phyloP scores from a whole-genome alignment of 805 yeast genomes.

The Kazachstania psychrophila region DNA sequence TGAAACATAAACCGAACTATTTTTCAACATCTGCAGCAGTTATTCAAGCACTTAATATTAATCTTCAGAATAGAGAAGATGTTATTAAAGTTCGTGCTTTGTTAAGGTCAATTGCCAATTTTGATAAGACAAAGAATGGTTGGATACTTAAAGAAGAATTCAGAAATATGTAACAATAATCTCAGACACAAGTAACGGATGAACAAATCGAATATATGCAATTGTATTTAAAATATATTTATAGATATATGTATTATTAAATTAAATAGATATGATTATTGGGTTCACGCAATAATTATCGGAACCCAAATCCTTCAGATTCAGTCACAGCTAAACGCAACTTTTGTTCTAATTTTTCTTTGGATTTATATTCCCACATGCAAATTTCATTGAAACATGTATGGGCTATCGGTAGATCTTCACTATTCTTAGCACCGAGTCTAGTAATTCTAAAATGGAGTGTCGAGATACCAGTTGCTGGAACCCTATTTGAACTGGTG shows the following conservation, averaged over 20 bases:
- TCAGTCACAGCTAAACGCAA: constrained; percentile 62
- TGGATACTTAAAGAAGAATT: constrained; percentile 61
- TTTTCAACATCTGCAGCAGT: constrained; percentile 46
- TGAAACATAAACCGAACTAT: constrained; percentile 30
- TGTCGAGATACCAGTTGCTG: constrained; percentile 83
- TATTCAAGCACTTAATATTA: constrained; percentile 30
- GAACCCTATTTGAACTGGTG: constrained; percentile 86
- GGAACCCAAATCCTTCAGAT: constrained; percentile 78
- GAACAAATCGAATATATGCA: not conserved
- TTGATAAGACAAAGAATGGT: constrained; percentile 50
- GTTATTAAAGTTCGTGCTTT: constrained; percentile 57
- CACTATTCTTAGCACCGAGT: constrained; percentile 32
- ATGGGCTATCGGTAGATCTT: constrained; percentile 74
- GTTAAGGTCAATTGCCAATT: constrained; percentile 55
- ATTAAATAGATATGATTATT: no score
- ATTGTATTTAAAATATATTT: not conserved
- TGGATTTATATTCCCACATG: constrained; percentile 52
- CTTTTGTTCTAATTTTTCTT: constrained; percentile 48
- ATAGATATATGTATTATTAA: not conserved
- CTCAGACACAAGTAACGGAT: not conserved
- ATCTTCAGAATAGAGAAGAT: constrained; percentile 41
- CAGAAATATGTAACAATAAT: no score
- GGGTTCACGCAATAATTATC: no score
- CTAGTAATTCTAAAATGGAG: constrained; percentile 63
- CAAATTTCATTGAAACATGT: constrained; percentile 92